These are phyloP conservation scores for Boletus subparvulus DNA, from an alignment of 768 basidiomycete species.

Conservation along the genomic window DNA sequence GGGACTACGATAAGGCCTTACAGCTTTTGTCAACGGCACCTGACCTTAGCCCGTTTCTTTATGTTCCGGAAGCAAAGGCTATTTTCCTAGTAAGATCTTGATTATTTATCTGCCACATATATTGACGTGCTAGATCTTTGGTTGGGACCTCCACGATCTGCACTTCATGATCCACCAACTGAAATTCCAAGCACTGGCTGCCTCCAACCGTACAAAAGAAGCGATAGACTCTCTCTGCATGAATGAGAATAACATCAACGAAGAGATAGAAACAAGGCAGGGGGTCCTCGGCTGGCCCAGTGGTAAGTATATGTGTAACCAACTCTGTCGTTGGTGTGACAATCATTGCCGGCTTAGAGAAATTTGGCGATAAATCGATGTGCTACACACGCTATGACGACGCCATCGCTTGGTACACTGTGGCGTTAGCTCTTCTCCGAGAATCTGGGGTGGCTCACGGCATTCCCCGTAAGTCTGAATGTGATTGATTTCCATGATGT, in stretches of 20 bases:
- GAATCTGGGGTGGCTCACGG: too few species aligned
- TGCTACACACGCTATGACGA: not conserved
- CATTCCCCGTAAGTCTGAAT: too few species aligned
- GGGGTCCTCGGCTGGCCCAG: too few species aligned
- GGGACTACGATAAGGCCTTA: too few species aligned
- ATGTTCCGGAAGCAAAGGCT: not conserved
- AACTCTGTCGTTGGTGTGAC: not conserved
- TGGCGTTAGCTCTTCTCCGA: not conserved
- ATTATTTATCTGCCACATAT: not conserved
- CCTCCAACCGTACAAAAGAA: not conserved
- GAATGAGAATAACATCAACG: too few species aligned
- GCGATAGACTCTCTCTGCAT: not conserved
- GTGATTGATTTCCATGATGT: too few species aligned
- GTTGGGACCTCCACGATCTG: constrained; percentile 10
- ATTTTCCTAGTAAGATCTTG: constrained; percentile 1
- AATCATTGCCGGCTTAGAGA: not conserved
- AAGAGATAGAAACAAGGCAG: too few species aligned
- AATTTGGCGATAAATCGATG: constrained; percentile 4
- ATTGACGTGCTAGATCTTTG: constrained; percentile 10
- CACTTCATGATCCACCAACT: not conserved
- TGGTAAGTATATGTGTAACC: too few species aligned
- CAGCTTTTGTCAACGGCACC: too few species aligned
- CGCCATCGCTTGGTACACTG: constrained; percentile 1
- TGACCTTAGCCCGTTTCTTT: not conserved
- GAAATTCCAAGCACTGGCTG: not conserved